Evolutionary conservation across 2,329 filamentous ascomycete genomes (phyloP).

Genomic region (Clonostachys rosea): DNA sequence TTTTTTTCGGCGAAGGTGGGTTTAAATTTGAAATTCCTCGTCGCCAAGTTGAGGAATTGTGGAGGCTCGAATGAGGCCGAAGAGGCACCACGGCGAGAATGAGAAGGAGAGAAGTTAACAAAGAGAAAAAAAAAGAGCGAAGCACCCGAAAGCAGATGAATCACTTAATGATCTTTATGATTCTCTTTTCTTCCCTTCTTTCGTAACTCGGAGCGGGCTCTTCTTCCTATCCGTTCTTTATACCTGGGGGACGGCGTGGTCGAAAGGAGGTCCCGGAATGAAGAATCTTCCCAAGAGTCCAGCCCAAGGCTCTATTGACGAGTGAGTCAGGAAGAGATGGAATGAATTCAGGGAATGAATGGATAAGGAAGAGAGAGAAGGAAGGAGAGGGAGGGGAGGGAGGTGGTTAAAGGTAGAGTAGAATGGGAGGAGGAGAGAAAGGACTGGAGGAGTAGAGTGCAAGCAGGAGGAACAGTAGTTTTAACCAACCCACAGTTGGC

Average conservation of each 20-base stretch:
- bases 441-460: slow-evolving; percentile 45
- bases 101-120: neutral
- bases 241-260: neutral
- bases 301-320: neutral
- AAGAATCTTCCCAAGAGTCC: neutral
- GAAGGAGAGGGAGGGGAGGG: slow-evolving; percentile 31
- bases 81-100: neutral
- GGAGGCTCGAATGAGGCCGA: slow-evolving; percentile 5
- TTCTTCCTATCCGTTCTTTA: slow-evolving; percentile 14
- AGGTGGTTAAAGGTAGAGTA: slow-evolving; percentile 42
- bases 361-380: slow-evolving; percentile 32
- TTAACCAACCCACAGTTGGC: slow-evolving; percentile 10
- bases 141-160: slow-evolving; percentile 16
- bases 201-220: slow-evolving; percentile 12
- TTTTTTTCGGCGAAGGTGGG: neutral
- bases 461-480: slow-evolving; percentile 21
- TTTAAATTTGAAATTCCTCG: slow-evolving; percentile 29
- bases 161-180: slow-evolving; percentile 14
- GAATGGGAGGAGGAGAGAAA: slow-evolving; percentile 46
- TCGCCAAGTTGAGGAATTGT: slow-evolving; percentile 37
- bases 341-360: slow-evolving; percentile 49
- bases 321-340: slow-evolving; percentile 40
- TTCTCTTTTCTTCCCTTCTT: slow-evolving; percentile 5
- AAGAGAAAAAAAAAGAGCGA: neutral
- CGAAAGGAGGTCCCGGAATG: neutral